phyloP scores from a whole-genome alignment of 208 protist species.

The Trypanosoma platydactyli region DNA sequence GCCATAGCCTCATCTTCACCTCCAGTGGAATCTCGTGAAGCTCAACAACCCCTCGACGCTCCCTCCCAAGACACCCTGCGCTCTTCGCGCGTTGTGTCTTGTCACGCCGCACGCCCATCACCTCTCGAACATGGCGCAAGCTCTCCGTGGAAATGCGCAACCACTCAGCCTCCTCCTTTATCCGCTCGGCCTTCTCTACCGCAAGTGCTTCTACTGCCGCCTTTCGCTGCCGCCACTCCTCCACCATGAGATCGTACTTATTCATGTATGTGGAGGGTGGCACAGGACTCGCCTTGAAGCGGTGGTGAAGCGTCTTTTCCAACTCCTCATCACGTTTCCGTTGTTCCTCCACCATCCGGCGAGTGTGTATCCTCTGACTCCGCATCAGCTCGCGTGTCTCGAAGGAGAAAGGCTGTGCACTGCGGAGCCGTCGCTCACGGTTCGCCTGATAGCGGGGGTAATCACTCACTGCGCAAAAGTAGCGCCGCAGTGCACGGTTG shows the following conservation, averaged over 20 bases:
- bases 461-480: constrained; percentile 50
- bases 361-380: constrained; percentile 43
- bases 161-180: constrained; percentile 53
- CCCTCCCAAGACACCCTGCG: constrained; percentile 15
- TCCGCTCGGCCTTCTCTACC: constrained; percentile 51
- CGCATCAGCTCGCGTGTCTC: constrained; percentile 51
- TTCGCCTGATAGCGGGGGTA: constrained; percentile 50
- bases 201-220: constrained; percentile 62
- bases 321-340: constrained; percentile 36
- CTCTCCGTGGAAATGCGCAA: constrained; percentile 49
- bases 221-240: constrained; percentile 88
- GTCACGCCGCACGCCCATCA: constrained; percentile 48
- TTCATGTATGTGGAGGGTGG: constrained; percentile 86
- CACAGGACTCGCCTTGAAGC: constrained; percentile 63
- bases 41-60: constrained; percentile 8
- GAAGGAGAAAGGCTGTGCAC: constrained; percentile 67
- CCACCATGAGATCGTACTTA: constrained; percentile 90
- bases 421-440: constrained; percentile 38
- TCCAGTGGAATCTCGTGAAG: constrained; percentile 62
- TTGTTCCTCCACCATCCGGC: constrained; percentile 41
- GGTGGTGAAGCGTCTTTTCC: constrained; percentile 27
- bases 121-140: constrained; percentile 48
- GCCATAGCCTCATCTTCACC: constrained; percentile 81
- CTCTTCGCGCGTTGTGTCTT: constrained; percentile 33
- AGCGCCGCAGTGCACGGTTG: constrained; percentile 51